These are phyloP conservation scores for Dispira simplex DNA, from an alignment of 192 early-diverging fungal genomes.

Conservation along the genomic window DNA sequence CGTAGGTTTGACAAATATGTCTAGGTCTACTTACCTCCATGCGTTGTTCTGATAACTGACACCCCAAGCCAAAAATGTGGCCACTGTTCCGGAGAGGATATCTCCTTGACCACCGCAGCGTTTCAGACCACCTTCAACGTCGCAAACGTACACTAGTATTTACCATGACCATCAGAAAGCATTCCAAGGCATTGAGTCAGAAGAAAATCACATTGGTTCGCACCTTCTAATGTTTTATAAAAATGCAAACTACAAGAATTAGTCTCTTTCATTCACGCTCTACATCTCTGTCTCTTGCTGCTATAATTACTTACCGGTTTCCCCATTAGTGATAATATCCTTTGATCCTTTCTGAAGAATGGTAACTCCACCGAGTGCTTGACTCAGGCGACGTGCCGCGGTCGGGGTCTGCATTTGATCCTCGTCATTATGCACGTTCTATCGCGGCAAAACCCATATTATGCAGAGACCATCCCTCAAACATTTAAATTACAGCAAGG, in stretches of 20 bases:
- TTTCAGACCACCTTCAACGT: slow-evolving; percentile 52
- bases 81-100: slow-evolving; percentile 67
- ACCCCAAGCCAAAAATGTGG: slow-evolving; percentile 82
- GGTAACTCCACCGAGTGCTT: slow-evolving; percentile 59
- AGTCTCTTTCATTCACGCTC: too few species aligned
- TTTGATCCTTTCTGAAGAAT: slow-evolving; percentile 62
- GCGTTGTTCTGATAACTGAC: slow-evolving; percentile 35
- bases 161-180: too few species aligned
- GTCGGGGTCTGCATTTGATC: background rate
- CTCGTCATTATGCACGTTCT: too few species aligned
- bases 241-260: too few species aligned
- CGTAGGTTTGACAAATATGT: background rate
- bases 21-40: slow-evolving; percentile 26
- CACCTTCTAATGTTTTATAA: too few species aligned
- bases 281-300: background rate
- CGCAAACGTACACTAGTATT: slow-evolving; percentile 34
- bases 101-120: slow-evolving; percentile 96
- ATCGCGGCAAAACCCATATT: too few species aligned
- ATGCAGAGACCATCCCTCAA: too few species aligned
- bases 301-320: slow-evolving; percentile 23
- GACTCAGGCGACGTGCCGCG: slow-evolving; percentile 31
- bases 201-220: too few species aligned
- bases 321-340: slow-evolving; percentile 68
- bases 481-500: too few species aligned
- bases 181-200: too few species aligned